Conservation (phyloP, 495 filamentous ascomycete species). For the Tuber borchii region DNA sequence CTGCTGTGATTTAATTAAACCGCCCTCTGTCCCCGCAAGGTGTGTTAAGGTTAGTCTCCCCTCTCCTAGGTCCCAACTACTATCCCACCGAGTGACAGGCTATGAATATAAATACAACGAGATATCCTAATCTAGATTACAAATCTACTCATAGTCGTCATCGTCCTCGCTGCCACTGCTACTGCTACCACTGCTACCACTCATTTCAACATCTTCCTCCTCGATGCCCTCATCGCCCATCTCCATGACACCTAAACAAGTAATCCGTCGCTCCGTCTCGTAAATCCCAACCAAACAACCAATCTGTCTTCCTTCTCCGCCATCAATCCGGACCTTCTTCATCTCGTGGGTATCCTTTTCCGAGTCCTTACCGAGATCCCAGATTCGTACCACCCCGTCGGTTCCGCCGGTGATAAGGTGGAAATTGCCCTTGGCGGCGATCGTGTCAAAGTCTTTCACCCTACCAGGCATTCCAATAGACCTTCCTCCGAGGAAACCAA, state of each 20-base stretch:
- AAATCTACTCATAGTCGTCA: slow-evolving; percentile 24
- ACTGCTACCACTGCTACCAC: slow-evolving; percentile 16
- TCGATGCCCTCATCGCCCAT: slow-evolving; percentile 51
- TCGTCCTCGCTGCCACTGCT: slow-evolving; percentile 7
- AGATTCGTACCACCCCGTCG: slow-evolving; percentile 73
- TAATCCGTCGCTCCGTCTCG: slow-evolving; percentile 81
- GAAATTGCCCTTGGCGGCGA: slow-evolving; percentile 49
- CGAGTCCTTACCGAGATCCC: slow-evolving; percentile 49
- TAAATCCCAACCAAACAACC: slow-evolving; percentile 71
- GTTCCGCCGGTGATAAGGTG: slow-evolving; percentile 71
- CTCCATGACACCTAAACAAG: slow-evolving; percentile 76
- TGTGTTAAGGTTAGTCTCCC: background rate
- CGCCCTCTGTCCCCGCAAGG: background rate
- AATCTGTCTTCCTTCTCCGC: slow-evolving; percentile 48
- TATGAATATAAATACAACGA: background rate
- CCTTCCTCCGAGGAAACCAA: slow-evolving; percentile 76
- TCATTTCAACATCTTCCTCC: slow-evolving; percentile 38
- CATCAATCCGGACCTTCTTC: slow-evolving; percentile 26
- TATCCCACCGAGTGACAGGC: background rate
- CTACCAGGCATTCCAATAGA: slow-evolving; percentile 58
- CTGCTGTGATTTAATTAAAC: background rate
- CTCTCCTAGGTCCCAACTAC: background rate
- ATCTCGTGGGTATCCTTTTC: slow-evolving; percentile 44
- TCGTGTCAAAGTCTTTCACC: slow-evolving; percentile 79
- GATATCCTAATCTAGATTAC: background rate